Percentiles rank a stretch among this genome's conserved stretches.
phyloP scores from a whole-genome alignment of 306 rosid genomes.

The Trifolium pratense region DNA sequence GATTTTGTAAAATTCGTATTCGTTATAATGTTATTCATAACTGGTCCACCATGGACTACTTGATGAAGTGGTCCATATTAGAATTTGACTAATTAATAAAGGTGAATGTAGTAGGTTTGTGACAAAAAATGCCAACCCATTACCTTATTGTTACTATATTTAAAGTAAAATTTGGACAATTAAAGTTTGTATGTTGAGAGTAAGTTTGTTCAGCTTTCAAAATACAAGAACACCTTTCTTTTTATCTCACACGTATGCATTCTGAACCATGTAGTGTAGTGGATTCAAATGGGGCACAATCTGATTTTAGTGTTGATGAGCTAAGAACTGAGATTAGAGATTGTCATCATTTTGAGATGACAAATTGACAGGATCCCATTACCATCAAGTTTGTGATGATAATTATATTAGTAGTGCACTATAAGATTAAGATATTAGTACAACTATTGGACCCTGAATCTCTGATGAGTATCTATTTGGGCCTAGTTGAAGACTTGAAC shows the following conservation, averaged over 20 bases:
- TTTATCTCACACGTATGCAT: background rate
- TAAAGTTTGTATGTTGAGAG: background rate
- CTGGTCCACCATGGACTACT: no score
- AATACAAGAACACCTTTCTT: no score
- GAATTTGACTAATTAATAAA: no score
- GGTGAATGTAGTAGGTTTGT: background rate
- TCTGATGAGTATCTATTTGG: conserved; percentile 16
- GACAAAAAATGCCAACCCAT: conserved; percentile 28
- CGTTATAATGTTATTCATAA: no score
- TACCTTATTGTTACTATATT: conserved; percentile 21
- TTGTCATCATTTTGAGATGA: conserved; percentile 42
- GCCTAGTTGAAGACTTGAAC: no score
- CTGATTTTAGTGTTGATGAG: conserved; percentile 22
- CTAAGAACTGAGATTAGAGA: conserved; percentile 28
- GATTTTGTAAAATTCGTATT: no score
- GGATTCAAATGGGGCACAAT: conserved; percentile 43
- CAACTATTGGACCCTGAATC: background rate
- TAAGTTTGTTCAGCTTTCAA: no score
- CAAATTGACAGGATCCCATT: conserved; percentile 31
- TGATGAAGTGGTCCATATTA: no score
- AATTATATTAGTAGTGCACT: conserved; percentile 27
- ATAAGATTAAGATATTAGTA: conserved; percentile 1
- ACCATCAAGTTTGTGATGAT: conserved; percentile 19
- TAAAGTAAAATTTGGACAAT: conserved; percentile 23
- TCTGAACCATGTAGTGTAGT: conserved; percentile 32